phyloP scores from a whole-genome alignment of 1,284 basidiomycete species.

The Puccinia triticina region DNA sequence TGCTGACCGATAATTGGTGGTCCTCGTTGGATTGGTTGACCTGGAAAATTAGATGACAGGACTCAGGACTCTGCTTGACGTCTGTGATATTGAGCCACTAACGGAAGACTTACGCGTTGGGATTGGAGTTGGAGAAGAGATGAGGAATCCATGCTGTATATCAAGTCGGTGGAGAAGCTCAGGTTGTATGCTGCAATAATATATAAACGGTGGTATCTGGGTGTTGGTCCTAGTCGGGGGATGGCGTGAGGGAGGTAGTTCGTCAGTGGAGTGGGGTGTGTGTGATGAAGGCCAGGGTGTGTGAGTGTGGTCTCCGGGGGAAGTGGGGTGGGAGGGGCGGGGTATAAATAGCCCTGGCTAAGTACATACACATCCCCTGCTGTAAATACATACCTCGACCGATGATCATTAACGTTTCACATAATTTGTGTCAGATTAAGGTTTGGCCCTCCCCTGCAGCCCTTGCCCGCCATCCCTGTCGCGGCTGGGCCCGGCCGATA shows the following conservation, averaged over 20 bases:
- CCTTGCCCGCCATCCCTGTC: neutral
- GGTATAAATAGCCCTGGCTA: too few relatives aligned
- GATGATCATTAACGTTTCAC: neutral
- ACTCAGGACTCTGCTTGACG: neutral
- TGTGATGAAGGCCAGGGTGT: too few relatives aligned
- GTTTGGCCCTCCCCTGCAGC: neutral
- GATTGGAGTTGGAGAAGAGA: conserved; percentile 19
- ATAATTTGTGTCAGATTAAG: neutral
- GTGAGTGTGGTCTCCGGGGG: too few relatives aligned
- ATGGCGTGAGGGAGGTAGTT: too few relatives aligned
- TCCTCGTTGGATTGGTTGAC: conserved; percentile 4
- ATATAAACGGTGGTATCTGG: neutral
- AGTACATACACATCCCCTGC: too few relatives aligned
- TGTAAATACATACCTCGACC: neutral
- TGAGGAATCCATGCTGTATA: conserved; percentile 17
- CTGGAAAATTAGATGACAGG: neutral
- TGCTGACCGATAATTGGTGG: neutral
- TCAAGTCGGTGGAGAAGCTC: too few relatives aligned
- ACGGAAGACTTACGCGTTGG: neutral
- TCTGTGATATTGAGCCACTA: neutral
- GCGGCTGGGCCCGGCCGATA: neutral
- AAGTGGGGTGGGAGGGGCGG: too few relatives aligned
- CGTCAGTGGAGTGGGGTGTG: too few relatives aligned
- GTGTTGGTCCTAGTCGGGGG: neutral
- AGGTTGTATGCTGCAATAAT: too few relatives aligned